Base-by-base conservation (phyloP, 805 yeast species). In the Hanseniaspora singularis region DNA sequence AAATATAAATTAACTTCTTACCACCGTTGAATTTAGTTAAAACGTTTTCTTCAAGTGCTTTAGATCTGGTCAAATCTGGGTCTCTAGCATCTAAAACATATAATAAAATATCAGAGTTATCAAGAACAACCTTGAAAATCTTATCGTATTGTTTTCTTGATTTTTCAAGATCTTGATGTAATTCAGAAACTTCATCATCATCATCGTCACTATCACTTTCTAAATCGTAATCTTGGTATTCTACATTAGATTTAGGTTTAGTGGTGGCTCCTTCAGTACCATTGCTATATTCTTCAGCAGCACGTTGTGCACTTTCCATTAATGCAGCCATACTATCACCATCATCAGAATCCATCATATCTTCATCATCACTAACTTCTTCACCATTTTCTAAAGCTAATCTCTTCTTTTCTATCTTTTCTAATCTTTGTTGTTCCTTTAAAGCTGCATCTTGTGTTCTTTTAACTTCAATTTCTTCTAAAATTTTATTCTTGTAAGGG, bases 51-150 rank as follows among this genome's bases (percentile, higher is more conserved):
- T 92, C 98, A 34, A 92, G 88, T 60, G 77, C 85, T 61, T 79
- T 77, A 8, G 96, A 87, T 59, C 98, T 77, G 2, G 97, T 89
- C 16, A 86, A 79, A 63, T 85, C 95, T 47, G 98, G 98, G 64
- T 92, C 96, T 64, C 98, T 79, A 1, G 98, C 95, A 65, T 89
- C 98, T 58, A 89, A 68, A n/a, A 89, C 96, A 59, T 92, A 89
- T 48, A 88, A 70, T 16, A 89, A 70, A 46, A 89, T 95, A 61
- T 89, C 98, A 1, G 96, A 71, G 19, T 87, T 81, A 51, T 87
- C 96, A 19, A 92, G 88, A 31, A 92, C 96, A 14, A 87, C 73
- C 64, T 87, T 88, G 72, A 88, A 89, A 50, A 89, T 78, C 66
- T 88, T 89, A 63, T 89, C 97, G 61, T 82, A 92, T 5, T 95